Conservation (phyloP, 2,329 filamentous ascomycete genomes). For the Aspergillus tanneri region DNA sequence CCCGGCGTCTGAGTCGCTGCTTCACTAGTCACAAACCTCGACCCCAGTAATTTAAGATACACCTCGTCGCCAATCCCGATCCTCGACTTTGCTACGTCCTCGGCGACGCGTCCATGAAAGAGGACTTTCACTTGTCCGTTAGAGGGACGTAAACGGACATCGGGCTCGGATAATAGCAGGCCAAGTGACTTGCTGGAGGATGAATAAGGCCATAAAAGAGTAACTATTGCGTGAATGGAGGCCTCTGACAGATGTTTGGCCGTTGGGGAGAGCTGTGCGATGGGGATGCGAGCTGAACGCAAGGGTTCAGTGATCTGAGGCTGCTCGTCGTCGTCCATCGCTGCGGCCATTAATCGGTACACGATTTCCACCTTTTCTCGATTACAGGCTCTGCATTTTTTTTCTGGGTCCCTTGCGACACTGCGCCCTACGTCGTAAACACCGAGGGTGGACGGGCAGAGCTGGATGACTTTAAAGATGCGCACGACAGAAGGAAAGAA, state of each 20-base stretch:
- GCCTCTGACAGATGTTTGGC: slow-evolving; percentile 26
- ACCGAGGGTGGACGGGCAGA: too few relatives aligned
- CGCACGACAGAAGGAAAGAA: neutral
- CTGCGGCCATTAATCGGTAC: slow-evolving; percentile 19
- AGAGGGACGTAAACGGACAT: slow-evolving; percentile 73
- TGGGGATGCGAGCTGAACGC: slow-evolving; percentile 33
- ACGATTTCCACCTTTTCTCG: slow-evolving; percentile 13
- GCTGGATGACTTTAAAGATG: neutral
- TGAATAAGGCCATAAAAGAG: slow-evolving; percentile 89
- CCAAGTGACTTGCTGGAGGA: slow-evolving; percentile 71
- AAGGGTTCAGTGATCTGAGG: slow-evolving; percentile 24
- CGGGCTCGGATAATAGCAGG: slow-evolving; percentile 78
- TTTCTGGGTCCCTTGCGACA: neutral
- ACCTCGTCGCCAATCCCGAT: slow-evolving; percentile 79
- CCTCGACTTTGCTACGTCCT: slow-evolving; percentile 63
- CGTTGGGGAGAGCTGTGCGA: slow-evolving; percentile 43
- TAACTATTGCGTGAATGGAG: slow-evolving; percentile 68
- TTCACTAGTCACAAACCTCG: slow-evolving; percentile 60
- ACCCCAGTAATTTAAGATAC: slow-evolving; percentile 66
- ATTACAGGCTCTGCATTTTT: slow-evolving; percentile 11
- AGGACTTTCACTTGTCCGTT: slow-evolving; percentile 79
- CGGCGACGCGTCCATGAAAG: slow-evolving; percentile 69
- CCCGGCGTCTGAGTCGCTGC: slow-evolving; percentile 55
- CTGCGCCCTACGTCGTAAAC: too few relatives aligned
- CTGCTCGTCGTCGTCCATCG: slow-evolving; percentile 31